Evolutionary conservation across 345 rosid genomes (phyloP), one percentile per base, ranked within the genome.

Genomic region (Ceriops decandra): DNA sequence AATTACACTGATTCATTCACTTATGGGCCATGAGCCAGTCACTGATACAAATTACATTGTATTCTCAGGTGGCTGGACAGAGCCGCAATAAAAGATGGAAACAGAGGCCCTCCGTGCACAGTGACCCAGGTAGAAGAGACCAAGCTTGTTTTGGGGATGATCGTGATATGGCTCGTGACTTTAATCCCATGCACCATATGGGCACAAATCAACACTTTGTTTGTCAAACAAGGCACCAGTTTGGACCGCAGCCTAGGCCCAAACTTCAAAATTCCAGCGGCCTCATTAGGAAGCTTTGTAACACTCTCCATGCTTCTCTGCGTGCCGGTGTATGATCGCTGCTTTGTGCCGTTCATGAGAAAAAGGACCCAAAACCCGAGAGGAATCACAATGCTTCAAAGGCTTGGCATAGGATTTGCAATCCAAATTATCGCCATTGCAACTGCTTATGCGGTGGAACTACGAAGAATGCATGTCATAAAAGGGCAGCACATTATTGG

Each of bases 161-260:
- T 81, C 66, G 63, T 83, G 2, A 86, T 90, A 66, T 90, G 97
- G 98, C 62, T 87, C 0, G 96, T 85, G 62, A 90, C 95, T 42
- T 75, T 93, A 60, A 81, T 90, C 42, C 98, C 98, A 32, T 87
- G 90, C 79, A 90, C 86, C 49, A 74, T 90, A 66, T 87, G 95
- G 93, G 96, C 98, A 65, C 98, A 90, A 79, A 85, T 92, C 78
- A 92, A 93, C 78, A 93, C 98, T 22, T 72, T 93, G 11, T 92
- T 88, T 68, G 91, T 93, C 76, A 92, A 92, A 74, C 98, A 92
- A 74, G 98, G 98, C 58, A 90, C 93, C 33, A 90, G 95, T 52
- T 63, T 93, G 67, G 84, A 93, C 81, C 78, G 98, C 5, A 69
- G 52, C 42, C 51, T 93, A 5, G 91, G 90, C 46, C 67, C 86